Evolutionary conservation across 306 rosid genomes (phyloP).

Genomic region (Sicyos edulis): DNA sequence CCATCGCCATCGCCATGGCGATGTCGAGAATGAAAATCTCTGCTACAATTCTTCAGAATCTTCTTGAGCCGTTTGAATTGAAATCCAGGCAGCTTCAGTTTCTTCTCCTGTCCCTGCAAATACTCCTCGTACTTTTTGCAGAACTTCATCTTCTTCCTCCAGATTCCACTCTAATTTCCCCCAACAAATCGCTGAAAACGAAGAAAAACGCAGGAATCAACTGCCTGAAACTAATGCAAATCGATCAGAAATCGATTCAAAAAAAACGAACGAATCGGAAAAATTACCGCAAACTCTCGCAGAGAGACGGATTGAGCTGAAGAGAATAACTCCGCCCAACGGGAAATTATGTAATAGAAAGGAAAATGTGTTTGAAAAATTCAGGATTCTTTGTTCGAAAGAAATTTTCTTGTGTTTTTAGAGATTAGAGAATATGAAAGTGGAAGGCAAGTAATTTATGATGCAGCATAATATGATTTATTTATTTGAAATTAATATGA

Average conservation of each 20-base stretch:
- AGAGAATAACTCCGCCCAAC: neutral
- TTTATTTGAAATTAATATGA: too few species aligned
- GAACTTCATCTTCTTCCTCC: constrained; percentile 67
- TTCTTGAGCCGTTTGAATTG: constrained; percentile 88
- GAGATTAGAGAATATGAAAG: neutral
- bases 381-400: neutral
- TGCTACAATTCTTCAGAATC: constrained; percentile 66
- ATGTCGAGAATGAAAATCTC: constrained; percentile 34
- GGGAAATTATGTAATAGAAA: neutral
- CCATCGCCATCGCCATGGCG: constrained; percentile 6
- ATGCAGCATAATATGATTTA: neutral
- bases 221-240: neutral
- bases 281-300: neutral
- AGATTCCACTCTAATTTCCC: constrained; percentile 1
- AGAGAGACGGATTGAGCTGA: neutral
- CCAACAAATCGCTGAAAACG: neutral
- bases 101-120: constrained; percentile 68
- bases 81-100: constrained; percentile 66
- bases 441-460: neutral
- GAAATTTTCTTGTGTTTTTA: neutral
- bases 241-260: neutral
- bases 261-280: neutral
- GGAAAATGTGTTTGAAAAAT: neutral
- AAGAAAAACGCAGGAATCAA: neutral
- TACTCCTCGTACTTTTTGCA: constrained; percentile 81